Evolutionary conservation across 169 alveolate species (phyloP).

Genomic region (Cyclospora cayetanensis): DNA sequence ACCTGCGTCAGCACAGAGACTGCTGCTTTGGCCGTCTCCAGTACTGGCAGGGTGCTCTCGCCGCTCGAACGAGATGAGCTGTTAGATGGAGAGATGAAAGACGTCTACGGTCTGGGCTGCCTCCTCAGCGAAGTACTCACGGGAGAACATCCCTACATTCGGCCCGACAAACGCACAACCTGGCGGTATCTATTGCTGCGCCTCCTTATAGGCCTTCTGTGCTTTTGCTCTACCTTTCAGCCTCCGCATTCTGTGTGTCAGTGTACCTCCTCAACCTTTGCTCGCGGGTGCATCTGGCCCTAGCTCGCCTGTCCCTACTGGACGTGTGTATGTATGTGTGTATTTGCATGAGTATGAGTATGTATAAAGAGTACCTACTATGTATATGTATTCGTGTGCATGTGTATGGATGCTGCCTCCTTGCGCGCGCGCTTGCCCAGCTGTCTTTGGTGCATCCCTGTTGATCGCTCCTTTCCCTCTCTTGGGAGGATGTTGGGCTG

Average conservation of each 20-base stretch:
- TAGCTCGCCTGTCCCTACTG: not conserved
- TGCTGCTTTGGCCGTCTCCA: too few relatives aligned
- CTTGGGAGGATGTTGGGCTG: too few relatives aligned
- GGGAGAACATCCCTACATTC: conserved; percentile 2
- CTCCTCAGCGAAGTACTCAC: not conserved
- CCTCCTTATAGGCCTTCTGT: not conserved
- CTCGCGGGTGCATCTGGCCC: not conserved
- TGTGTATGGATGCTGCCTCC: too few relatives aligned
- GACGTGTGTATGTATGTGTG: not conserved
- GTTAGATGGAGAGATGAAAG: not conserved
- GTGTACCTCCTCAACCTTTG: not conserved
- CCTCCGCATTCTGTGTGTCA: not conserved
- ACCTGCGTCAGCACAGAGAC: too few relatives aligned
- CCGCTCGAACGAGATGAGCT: too few relatives aligned
- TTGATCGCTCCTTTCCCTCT: too few relatives aligned
- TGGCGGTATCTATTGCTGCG: not conserved
- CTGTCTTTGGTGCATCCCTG: too few relatives aligned
- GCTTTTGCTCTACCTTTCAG: not conserved
- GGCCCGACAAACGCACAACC: not conserved
- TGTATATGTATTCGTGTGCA: too few relatives aligned
- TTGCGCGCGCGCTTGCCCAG: too few relatives aligned
- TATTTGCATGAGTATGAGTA: too few relatives aligned
- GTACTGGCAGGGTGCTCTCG: too few relatives aligned
- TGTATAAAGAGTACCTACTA: too few relatives aligned
- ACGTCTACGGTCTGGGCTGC: conserved; percentile 28